Percentiles rank a stretch among this genome's conserved stretches.
phyloP scores from a whole-genome alignment of 495 filamentous ascomycete species.

The Wilcoxina mikolae region DNA sequence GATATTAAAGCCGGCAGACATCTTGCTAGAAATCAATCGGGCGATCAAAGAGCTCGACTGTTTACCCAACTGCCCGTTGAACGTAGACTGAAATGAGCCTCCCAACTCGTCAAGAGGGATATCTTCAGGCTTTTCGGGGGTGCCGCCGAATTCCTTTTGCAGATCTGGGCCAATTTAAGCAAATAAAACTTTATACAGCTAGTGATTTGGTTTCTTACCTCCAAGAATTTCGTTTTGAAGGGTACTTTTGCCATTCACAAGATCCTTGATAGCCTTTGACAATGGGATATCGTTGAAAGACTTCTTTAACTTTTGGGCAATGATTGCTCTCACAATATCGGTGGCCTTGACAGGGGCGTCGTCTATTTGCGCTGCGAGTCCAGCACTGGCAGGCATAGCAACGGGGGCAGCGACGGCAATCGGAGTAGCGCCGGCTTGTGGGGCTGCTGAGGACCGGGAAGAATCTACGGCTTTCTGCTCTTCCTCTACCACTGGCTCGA shows the following conservation, averaged over 20 bases:
- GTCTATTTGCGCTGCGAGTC: slow-evolving; percentile 75
- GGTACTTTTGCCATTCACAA: slow-evolving; percentile 73
- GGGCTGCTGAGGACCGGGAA: slow-evolving; percentile 33
- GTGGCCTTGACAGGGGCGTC: slow-evolving; percentile 76
- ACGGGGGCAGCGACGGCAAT: slow-evolving; percentile 41
- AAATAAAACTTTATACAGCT: slow-evolving; percentile 3
- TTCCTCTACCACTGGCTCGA: slow-evolving; percentile 89
- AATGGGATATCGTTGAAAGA: slow-evolving; percentile 72
- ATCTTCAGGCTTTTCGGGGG: slow-evolving; percentile 97
- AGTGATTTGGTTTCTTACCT: slow-evolving; percentile 9
- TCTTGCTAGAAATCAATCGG: slow-evolving; percentile 90
- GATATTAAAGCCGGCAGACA: slow-evolving; percentile 99
- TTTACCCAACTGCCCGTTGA: slow-evolving; percentile 95
- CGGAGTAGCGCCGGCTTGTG: slow-evolving; percentile 39
- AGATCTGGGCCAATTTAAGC: slow-evolving; percentile 71
- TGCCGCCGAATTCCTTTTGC: slow-evolving; percentile 96
- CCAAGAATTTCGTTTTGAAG: slow-evolving; percentile 26
- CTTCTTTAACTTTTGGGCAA: slow-evolving; percentile 99
- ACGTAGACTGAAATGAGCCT: slow-evolving; percentile 90
- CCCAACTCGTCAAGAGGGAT: slow-evolving; percentile 89
- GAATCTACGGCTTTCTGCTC: slow-evolving; percentile 42
- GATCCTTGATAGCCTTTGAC: slow-evolving; percentile 95
- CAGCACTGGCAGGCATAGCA: slow-evolving; percentile 46
- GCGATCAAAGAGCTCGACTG: slow-evolving; percentile 89
- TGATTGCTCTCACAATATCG: slow-evolving; percentile 74